Conservation (phyloP, 2,329 filamentous ascomycete genomes). For the Macroventuria anomochaeta region DNA sequence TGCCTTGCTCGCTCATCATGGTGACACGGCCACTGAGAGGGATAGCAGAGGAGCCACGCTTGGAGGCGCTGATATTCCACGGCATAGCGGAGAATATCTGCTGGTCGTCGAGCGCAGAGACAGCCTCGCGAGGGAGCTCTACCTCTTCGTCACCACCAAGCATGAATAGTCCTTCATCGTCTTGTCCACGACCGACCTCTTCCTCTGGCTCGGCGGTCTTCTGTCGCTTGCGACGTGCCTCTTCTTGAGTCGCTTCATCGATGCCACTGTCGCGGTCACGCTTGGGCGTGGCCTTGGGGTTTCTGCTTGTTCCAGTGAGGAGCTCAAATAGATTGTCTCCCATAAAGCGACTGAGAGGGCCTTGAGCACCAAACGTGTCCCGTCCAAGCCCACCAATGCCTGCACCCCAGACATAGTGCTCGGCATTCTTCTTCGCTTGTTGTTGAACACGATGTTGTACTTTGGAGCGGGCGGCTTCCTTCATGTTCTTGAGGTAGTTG, state of each 20-base stretch:
- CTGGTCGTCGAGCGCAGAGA: constrained; percentile 70
- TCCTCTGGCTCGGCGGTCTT: constrained; percentile 42
- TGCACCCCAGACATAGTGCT: constrained; percentile 64
- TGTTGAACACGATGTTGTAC: constrained; percentile 49
- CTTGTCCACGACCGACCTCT: constrained; percentile 43
- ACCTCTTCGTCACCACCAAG: constrained; percentile 57
- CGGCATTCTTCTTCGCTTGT: constrained; percentile 68
- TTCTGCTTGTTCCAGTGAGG: constrained; percentile 51
- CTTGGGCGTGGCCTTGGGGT: constrained; percentile 33
- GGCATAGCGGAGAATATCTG: constrained; percentile 70
- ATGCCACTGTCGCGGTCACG: constrained; percentile 45
- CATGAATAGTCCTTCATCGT: constrained; percentile 42
- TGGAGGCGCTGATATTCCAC: constrained; percentile 68
- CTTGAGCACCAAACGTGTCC: constrained; percentile 29
- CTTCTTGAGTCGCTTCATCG: constrained; percentile 42
- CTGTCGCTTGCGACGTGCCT: constrained; percentile 44
- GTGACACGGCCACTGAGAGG: constrained; percentile 53
- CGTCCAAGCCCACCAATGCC: constrained; percentile 63
- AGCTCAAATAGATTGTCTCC: constrained; percentile 61
- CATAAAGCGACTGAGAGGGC: constrained; percentile 64
- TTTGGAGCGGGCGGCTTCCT: constrained; percentile 54
- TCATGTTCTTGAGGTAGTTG: constrained; percentile 68
- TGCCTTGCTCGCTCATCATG: constrained; percentile 44
- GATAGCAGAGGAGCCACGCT: constrained; percentile 57
- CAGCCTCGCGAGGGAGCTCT: constrained; percentile 74